These are phyloP conservation scores for Fusarium humuli DNA, from an alignment of 2,329 filamentous ascomycete species.

Conservation along the genomic window DNA sequence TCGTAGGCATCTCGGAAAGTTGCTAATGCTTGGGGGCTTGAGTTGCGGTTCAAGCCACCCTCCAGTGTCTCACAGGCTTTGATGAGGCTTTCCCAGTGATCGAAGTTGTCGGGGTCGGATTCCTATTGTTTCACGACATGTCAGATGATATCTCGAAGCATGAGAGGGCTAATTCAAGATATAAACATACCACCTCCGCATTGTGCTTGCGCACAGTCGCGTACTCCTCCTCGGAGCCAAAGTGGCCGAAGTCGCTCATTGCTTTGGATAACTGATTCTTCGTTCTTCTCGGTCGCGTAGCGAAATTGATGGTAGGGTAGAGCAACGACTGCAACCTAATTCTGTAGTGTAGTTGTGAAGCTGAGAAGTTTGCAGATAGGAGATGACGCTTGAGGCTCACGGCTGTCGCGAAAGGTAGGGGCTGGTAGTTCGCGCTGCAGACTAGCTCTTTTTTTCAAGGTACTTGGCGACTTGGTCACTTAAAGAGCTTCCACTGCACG, in stretches of 20 bases:
- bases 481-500: conserved; percentile 24
- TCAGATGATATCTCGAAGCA: conserved; percentile 38
- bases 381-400: conserved; percentile 40
- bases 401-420: conserved; percentile 46
- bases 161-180: not conserved
- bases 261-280: conserved; percentile 28
- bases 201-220: conserved; percentile 83
- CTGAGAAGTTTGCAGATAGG: conserved; percentile 39
- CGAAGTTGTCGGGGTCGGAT: conserved; percentile 87
- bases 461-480: conserved; percentile 39
- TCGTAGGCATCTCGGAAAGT: conserved; percentile 90
- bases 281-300: conserved; percentile 20
- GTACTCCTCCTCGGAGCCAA: conserved; percentile 83
- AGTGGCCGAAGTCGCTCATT: conserved; percentile 79
- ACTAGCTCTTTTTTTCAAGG: conserved; percentile 31
- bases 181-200: conserved; percentile 73
- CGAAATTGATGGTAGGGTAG: conserved; percentile 18
- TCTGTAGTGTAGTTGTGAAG: conserved; percentile 21
- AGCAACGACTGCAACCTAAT: conserved; percentile 2
- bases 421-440: conserved; percentile 42
- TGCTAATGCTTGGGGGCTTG: conserved; percentile 90
- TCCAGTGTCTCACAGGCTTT: conserved; percentile 85
- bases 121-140: conserved; percentile 56
- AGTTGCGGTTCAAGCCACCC: conserved; percentile 95
- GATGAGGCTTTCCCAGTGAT: conserved; percentile 93